phyloP scores from a whole-genome alignment of 1,284 basidiomycete genomes.

The Puccinia hordei region DNA sequence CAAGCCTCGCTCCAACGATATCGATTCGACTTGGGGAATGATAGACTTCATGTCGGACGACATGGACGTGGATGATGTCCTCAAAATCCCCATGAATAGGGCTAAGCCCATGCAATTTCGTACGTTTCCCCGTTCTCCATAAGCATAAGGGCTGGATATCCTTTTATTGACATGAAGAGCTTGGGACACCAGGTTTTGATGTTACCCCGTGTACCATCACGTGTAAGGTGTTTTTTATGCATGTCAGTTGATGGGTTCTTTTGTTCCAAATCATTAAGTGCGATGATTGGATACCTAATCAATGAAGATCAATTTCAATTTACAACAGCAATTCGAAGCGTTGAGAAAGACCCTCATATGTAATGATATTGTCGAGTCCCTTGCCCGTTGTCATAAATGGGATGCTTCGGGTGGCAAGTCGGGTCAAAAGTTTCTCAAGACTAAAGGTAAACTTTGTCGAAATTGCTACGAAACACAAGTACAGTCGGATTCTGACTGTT shows the following conservation, averaged over 20 bases:
- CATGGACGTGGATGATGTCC: slow-evolving; percentile 70
- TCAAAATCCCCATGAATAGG: slow-evolving; percentile 53
- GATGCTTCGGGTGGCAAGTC: slow-evolving; percentile 94
- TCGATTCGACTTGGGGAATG: slow-evolving; percentile 54
- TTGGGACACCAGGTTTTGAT: slow-evolving; percentile 37
- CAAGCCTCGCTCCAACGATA: slow-evolving; percentile 69
- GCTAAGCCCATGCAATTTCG: slow-evolving; percentile 51
- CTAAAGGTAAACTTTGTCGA: slow-evolving; percentile 68
- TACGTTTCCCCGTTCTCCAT: slow-evolving; percentile 17
- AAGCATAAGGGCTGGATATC: background rate
- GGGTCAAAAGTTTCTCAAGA: slow-evolving; percentile 94
- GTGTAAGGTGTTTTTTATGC: slow-evolving; percentile 51
- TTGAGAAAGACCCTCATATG: slow-evolving; percentile 88
- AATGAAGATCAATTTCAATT: background rate
- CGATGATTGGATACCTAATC: slow-evolving; percentile 15
- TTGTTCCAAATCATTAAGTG: background rate
- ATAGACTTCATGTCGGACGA: slow-evolving; percentile 53
- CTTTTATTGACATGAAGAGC: background rate
- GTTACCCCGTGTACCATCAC: slow-evolving; percentile 48
- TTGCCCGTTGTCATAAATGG: slow-evolving; percentile 94
- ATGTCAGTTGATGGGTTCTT: slow-evolving; percentile 31
- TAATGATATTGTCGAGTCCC: slow-evolving; percentile 85
- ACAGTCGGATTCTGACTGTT: background rate
- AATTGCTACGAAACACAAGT: background rate
- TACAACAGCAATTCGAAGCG: slow-evolving; percentile 92